Evolutionary conservation across 495 filamentous ascomycete genomes (phyloP).

Genomic region (Neurospora sublineolata): DNA sequence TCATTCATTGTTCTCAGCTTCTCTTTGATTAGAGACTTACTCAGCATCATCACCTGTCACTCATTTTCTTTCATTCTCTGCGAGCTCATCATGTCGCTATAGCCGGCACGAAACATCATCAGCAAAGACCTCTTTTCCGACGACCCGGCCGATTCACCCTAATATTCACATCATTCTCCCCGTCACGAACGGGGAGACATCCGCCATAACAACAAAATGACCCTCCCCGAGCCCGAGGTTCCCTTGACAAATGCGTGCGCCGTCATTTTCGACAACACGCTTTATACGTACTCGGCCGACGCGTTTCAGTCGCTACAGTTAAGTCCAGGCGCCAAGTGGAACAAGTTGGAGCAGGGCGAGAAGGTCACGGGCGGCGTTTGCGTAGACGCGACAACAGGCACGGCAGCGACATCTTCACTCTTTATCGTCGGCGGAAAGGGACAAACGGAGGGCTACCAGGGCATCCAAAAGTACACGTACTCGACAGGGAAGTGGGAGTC

Average conservation of each 20-base stretch:
- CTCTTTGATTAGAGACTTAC: neutral
- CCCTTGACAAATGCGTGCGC: conserved; percentile 69
- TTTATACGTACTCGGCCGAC: conserved; percentile 70
- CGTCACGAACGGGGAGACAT: conserved; percentile 5
- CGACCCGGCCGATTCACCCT: neutral
- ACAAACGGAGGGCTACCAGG: conserved; percentile 46
- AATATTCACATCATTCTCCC: neutral
- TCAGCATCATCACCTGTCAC: conserved; percentile 1
- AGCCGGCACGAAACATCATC: conserved; percentile 1
- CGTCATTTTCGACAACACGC: conserved; percentile 65
- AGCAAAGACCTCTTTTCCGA: neutral
- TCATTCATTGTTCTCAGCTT: neutral
- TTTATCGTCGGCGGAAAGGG: conserved; percentile 75
- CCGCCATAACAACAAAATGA: conserved; percentile 34
- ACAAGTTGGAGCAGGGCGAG: conserved; percentile 47
- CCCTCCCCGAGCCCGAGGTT: conserved; percentile 51
- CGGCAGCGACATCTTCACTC: conserved; percentile 44
- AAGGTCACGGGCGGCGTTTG: conserved; percentile 66
- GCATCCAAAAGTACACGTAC: conserved; percentile 80
- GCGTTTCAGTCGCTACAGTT: conserved; percentile 69
- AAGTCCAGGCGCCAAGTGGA: conserved; percentile 59
- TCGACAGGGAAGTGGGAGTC: conserved; percentile 64
- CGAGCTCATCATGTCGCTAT: conserved; percentile 18
- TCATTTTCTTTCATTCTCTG: neutral
- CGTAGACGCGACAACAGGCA: conserved; percentile 53